Evolutionary conservation across 768 basidiomycete genomes (phyloP).

Genomic region (Calocybe gangraenosa): DNA sequence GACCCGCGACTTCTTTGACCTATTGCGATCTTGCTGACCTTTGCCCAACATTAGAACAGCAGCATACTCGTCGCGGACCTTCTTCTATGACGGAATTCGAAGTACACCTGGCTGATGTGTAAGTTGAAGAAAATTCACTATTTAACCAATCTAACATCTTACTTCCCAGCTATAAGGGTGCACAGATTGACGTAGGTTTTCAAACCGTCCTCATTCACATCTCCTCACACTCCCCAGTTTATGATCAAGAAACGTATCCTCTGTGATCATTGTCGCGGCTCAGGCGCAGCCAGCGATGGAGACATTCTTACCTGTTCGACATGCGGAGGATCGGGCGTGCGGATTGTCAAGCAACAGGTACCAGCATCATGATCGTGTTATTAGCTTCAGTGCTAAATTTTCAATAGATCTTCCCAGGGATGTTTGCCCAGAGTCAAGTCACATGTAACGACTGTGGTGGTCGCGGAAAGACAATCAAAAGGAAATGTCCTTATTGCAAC

Average conservation of each 20-base stretch:
- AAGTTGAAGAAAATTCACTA: constrained; percentile 19
- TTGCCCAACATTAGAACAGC: constrained; percentile 31
- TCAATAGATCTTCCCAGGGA: constrained; percentile 84
- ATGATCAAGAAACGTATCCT: constrained; percentile 88
- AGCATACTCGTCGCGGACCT: constrained; percentile 72
- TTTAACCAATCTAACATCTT: constrained; percentile 6
- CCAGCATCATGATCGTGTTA: not conserved
- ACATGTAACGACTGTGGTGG: constrained; percentile 85
- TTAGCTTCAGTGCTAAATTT: not conserved
- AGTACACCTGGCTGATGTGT: constrained; percentile 83
- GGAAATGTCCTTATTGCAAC: constrained; percentile 75
- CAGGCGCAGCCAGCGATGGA: constrained; percentile 84
- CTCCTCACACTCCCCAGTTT: constrained; percentile 50
- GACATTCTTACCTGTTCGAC: constrained; percentile 85
- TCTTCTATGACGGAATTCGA: constrained; percentile 81
- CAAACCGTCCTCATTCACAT: constrained; percentile 12
- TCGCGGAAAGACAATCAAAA: constrained; percentile 73
- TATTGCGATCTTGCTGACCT: not conserved
- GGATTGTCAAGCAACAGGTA: constrained; percentile 80
- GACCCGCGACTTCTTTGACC: too few relatives aligned
- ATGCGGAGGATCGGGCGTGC: constrained; percentile 84
- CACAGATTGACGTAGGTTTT: constrained; percentile 71
- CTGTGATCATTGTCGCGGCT: constrained; percentile 95
- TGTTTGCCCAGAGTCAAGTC: constrained; percentile 86
- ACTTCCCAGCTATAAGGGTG: constrained; percentile 67